Evolutionary conservation across 176 grass and related monocot genomes (phyloP).

Genomic region (Saccharum officinarum): DNA sequence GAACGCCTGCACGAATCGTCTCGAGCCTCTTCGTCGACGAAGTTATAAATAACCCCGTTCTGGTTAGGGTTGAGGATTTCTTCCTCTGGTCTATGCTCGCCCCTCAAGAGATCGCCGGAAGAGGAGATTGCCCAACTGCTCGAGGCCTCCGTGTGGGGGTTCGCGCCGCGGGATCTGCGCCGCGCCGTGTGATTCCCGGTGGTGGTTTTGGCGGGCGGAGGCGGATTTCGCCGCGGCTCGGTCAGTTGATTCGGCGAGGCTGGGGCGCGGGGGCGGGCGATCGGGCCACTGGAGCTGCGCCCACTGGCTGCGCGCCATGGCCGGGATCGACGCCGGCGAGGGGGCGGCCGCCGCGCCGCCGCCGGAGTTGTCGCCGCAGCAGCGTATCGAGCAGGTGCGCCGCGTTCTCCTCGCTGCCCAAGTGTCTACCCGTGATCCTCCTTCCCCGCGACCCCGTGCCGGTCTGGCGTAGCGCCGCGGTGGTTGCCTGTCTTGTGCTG

Average conservation of each 20-base stretch:
- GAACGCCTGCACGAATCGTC: constrained; percentile 22
- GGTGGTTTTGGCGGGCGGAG: neutral
- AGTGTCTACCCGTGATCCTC: neutral
- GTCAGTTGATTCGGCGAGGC: constrained; percentile 48
- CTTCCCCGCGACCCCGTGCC: neutral
- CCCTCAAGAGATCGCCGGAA: neutral
- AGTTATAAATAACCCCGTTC: neutral
- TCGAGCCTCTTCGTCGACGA: neutral
- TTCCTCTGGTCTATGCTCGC: neutral
- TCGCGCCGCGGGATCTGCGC: neutral
- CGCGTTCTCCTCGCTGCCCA: neutral
- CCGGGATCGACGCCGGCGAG: constrained; percentile 62
- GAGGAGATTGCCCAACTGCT: neutral
- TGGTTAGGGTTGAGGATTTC: constrained; percentile 29
- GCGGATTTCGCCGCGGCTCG: neutral
- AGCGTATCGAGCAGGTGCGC: constrained; percentile 57
- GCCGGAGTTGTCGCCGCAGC: constrained; percentile 41
- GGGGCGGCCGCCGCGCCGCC: constrained; percentile 17
- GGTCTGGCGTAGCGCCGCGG: neutral
- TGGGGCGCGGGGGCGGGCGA: constrained; percentile 89
- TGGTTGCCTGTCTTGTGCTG: neutral
- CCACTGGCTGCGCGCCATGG: constrained; percentile 91
- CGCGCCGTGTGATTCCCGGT: neutral
- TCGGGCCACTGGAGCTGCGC: constrained; percentile 86
- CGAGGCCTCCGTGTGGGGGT: neutral